These are phyloP conservation scores for Friedmanniomyces simplex DNA, from an alignment of 495 filamentous ascomycete genomes.

Conservation along the genomic window DNA sequence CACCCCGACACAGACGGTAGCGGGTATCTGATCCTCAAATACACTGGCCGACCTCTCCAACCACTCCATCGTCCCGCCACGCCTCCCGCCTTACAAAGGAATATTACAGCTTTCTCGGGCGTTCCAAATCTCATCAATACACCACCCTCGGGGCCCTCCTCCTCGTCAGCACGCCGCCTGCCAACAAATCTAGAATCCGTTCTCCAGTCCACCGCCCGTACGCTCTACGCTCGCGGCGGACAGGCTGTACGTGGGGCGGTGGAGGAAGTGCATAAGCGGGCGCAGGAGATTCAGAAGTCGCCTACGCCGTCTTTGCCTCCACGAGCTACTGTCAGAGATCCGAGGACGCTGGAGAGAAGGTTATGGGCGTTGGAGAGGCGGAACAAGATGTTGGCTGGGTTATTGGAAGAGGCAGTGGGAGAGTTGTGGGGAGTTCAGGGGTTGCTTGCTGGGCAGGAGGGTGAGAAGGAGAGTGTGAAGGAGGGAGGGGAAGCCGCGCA, in stretches of 20 bases:
- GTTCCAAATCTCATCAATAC: neutral
- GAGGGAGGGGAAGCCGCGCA: constrained; percentile 15
- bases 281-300: constrained; percentile 46
- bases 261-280: constrained; percentile 60
- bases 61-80: constrained; percentile 20
- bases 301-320: constrained; percentile 10
- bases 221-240: constrained; percentile 69
- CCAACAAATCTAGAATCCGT: constrained; percentile 54
- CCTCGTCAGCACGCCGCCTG: neutral
- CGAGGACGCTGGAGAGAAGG: constrained; percentile 18
- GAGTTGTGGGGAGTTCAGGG: constrained; percentile 49
- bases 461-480: neutral
- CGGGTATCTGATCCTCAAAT: constrained; percentile 65
- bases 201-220: constrained; percentile 75
- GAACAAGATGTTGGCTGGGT: constrained; percentile 59
- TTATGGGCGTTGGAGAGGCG: constrained; percentile 51
- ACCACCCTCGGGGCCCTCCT: neutral
- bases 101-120: constrained; percentile 18
- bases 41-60: constrained; percentile 46
- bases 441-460: constrained; percentile 15
- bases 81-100: constrained; percentile 19
- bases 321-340: neutral
- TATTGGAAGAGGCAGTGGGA: constrained; percentile 60
- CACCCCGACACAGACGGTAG: constrained; percentile 67
- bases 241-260: constrained; percentile 85